Evolutionary conservation across 352 stramenopile species (phyloP).

Genomic region (Pythium sukuiense): DNA sequence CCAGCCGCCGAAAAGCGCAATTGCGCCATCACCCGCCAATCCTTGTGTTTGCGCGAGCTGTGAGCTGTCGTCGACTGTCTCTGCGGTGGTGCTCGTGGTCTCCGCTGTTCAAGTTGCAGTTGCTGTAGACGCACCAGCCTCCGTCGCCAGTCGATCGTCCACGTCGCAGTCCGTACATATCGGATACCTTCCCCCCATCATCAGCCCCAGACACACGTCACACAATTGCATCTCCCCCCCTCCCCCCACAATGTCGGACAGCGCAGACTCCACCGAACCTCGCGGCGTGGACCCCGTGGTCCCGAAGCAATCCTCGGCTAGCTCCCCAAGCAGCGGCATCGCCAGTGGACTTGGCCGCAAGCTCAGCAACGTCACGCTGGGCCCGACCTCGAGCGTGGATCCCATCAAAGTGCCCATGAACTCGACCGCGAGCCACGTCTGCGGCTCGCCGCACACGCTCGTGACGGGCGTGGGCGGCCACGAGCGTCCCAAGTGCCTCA

Average conservation of each 20-base stretch:
- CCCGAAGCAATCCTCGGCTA: neutral
- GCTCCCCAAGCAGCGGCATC: constrained; percentile 1
- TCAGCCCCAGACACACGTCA: neutral
- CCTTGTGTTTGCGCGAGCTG: constrained; percentile 14
- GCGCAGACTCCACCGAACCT: constrained; percentile 3
- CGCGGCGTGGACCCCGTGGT: constrained; percentile 23
- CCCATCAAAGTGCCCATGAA: constrained; percentile 21
- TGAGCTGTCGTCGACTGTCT: constrained; percentile 5
- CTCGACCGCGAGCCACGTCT: neutral
- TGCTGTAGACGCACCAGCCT: constrained; percentile 18
- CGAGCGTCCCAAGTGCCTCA: constrained; percentile 64
- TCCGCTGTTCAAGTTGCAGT: constrained; percentile 23
- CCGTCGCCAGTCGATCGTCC: constrained; percentile 1
- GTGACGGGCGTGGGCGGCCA: constrained; percentile 22
- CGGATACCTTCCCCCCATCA: neutral
- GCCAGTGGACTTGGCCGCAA: constrained; percentile 3
- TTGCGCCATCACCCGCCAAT: neutral
- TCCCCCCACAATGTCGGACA: constrained; percentile 3
- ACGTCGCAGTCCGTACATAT: neutral
- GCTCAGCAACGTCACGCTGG: constrained; percentile 22
- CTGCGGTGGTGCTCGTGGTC: neutral
- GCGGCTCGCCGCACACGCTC: constrained; percentile 16
- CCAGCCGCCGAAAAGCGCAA: neutral
- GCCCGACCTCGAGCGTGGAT: constrained; percentile 22
- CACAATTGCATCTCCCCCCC: neutral